Conservation (phyloP, 441 rosid genomes). For the Sinapis alba region DNA sequence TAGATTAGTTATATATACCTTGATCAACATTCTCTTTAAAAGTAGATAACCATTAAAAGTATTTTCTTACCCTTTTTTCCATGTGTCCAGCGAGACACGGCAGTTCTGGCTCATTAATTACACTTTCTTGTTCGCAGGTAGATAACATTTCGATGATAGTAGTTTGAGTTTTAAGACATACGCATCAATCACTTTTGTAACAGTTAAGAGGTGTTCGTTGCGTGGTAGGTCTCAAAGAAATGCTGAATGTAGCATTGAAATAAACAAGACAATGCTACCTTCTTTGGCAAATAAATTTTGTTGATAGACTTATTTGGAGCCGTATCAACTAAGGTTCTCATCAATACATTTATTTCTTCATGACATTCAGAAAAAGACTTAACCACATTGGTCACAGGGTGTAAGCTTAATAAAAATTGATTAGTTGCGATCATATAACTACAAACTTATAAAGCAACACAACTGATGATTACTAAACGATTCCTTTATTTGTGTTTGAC, state of each 20-base stretch:
- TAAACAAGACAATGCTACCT: background rate
- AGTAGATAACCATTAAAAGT: no score
- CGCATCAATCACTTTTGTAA: background rate
- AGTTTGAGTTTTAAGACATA: background rate
- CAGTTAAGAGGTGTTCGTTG: slow-evolving; percentile 3
- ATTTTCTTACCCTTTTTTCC: background rate
- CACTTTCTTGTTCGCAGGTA: background rate
- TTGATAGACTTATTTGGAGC: background rate
- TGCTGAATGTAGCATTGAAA: background rate
- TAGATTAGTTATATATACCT: background rate
- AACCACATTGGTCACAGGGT: slow-evolving; percentile 4
- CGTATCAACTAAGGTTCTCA: no score
- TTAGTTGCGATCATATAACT: background rate
- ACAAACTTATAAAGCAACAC: background rate
- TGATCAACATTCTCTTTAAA: background rate
- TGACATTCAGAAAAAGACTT: background rate
- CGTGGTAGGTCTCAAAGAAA: slow-evolving; percentile 6
- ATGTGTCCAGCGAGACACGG: slow-evolving; percentile 12
- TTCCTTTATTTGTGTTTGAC: slow-evolving; percentile 16
- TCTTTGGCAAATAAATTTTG: background rate
- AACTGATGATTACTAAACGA: background rate
- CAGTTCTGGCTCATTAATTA: background rate
- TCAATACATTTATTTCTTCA: background rate
- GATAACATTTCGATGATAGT: background rate
- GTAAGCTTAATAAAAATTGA: background rate